A percentile compares a stretch with the other conserved stretches of the same genome.
Conservation (phyloP, 2,329 filamentous ascomycete species). For the Ophiostoma sp. region DNA sequence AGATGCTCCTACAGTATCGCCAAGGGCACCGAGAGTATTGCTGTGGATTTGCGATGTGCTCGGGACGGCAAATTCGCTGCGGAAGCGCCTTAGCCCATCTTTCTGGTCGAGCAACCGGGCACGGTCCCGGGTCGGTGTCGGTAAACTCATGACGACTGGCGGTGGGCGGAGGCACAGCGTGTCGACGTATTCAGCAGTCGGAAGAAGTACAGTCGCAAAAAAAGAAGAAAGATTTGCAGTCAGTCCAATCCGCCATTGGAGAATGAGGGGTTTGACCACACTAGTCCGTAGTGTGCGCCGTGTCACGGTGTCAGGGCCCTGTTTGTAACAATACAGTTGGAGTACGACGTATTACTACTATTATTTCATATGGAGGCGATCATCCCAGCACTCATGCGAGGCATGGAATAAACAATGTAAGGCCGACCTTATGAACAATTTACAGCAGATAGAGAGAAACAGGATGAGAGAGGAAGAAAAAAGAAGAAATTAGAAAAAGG, state of each 20-base stretch:
- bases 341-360: neutral
- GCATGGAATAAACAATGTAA: neutral
- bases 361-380: neutral
- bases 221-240: neutral
- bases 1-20: slow-evolving; percentile 17
- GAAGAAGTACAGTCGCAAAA: neutral
- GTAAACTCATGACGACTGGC: slow-evolving; percentile 14
- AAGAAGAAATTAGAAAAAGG: too few relatives aligned
- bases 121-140: slow-evolving; percentile 40
- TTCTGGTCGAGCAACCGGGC: slow-evolving; percentile 57
- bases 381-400: too few relatives aligned
- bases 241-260: neutral
- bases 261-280: neutral
- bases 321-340: neutral
- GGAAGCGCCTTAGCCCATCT: slow-evolving; percentile 60
- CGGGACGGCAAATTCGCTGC: slow-evolving; percentile 75
- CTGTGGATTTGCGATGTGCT: slow-evolving; percentile 51
- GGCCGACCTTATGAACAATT: too few relatives aligned
- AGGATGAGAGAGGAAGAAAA: too few relatives aligned
- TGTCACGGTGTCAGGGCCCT: too few relatives aligned
- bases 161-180: neutral
- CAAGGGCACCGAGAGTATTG: neutral
- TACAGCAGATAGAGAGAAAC: too few relatives aligned
- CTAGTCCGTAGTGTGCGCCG: neutral
- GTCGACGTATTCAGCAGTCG: neutral